Percentiles rank a stretch among this genome's conserved stretches.
Evolutionary conservation across 495 filamentous ascomycete genomes (phyloP).

Genomic region (Geopyxis carbonaria): DNA sequence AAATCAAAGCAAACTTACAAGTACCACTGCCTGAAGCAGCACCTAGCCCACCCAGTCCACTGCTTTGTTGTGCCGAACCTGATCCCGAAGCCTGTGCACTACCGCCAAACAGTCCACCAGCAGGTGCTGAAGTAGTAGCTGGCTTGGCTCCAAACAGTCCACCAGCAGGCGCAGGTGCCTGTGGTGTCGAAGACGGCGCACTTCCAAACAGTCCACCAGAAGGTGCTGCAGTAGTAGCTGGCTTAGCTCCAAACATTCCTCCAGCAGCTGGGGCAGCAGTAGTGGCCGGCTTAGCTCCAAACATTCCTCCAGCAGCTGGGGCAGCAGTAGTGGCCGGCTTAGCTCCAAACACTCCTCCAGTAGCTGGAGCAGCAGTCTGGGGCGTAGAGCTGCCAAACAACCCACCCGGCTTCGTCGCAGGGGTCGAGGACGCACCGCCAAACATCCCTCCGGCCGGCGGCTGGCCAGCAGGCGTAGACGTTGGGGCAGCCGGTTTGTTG

Average conservation of each 20-base stretch:
- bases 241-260: constrained; percentile 9
- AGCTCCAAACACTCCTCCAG: constrained; percentile 8
- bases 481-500: not conserved
- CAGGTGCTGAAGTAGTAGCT: constrained; percentile 6
- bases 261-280: not conserved
- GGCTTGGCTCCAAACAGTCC: constrained; percentile 13
- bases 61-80: too few species aligned
- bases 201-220: constrained; percentile 13
- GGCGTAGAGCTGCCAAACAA: not conserved
- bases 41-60: too few species aligned
- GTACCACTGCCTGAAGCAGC: too few species aligned
- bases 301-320: constrained; percentile 11
- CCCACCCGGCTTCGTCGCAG: constrained; percentile 4
- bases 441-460: not conserved
- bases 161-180: constrained; percentile 10
- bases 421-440: constrained; percentile 9
- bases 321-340: not conserved
- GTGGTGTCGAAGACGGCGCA: constrained; percentile 4
- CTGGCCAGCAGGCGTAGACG: not conserved
- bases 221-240: constrained; percentile 9
- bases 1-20: too few species aligned
- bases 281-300: constrained; percentile 4
- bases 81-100: too few species aligned
- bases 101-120: constrained; percentile 11
- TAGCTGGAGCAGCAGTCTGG: not conserved